Percentiles rank a stretch among this genome's conserved stretches.
Evolutionary conservation across 331 rosid genomes (phyloP).

Genomic region (Acacia pycnantha): DNA sequence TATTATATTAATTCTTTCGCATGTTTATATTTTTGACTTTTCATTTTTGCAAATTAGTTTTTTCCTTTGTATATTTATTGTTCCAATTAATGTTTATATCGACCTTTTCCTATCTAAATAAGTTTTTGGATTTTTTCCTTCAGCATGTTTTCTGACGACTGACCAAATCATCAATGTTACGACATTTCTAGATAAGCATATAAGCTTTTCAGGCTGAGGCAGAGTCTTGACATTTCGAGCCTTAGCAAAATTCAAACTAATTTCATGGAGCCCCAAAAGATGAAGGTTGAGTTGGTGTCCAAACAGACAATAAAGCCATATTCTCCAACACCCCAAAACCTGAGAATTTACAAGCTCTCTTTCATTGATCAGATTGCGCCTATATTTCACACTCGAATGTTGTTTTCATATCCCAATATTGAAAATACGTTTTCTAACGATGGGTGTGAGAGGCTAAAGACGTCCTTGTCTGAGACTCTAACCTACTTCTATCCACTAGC

Average conservation of each 20-base stretch:
- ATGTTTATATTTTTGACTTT: no score
- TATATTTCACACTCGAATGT: background rate
- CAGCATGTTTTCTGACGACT: background rate
- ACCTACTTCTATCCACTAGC: conserved; percentile 37
- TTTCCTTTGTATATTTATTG: background rate
- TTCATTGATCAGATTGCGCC: conserved; percentile 32
- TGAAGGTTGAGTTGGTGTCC: background rate
- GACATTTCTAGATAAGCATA: no score
- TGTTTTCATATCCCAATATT: conserved; percentile 11
- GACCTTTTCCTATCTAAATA: no score
- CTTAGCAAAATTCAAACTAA: background rate
- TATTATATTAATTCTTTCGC: no score
- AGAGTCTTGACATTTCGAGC: background rate
- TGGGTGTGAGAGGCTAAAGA: background rate
- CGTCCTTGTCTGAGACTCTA: conserved; percentile 20
- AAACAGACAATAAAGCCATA: conserved; percentile 29
- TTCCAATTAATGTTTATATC: no score
- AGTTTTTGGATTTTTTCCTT: no score
- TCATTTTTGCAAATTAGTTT: background rate
- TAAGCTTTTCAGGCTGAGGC: background rate
- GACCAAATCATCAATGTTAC: background rate
- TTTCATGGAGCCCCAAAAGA: background rate
- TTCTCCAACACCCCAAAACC: conserved; percentile 21
- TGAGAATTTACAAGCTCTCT: conserved; percentile 11
- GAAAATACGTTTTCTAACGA: background rate